Percentiles rank a stretch among this genome's conserved stretches.
Conservation (phyloP, 2,329 filamentous ascomycete genomes). For the Macrophomina phaseolina region DNA sequence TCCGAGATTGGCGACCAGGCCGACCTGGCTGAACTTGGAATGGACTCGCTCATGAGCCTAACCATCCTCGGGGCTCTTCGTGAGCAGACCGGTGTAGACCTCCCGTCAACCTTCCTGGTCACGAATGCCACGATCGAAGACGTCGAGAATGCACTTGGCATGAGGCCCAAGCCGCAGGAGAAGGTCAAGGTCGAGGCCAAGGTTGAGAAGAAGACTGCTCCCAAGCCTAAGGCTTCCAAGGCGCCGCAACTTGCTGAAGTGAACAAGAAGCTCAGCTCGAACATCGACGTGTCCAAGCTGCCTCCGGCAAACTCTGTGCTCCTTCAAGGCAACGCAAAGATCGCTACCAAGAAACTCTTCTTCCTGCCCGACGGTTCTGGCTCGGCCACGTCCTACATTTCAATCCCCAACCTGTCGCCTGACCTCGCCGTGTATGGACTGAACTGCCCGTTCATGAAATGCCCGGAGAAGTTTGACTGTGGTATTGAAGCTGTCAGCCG, state of each 20-base stretch:
- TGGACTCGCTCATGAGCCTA: constrained; percentile 61
- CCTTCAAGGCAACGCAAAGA: constrained; percentile 63
- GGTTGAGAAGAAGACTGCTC: constrained; percentile 38
- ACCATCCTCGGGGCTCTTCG: constrained; percentile 58
- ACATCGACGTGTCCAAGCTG: constrained; percentile 49
- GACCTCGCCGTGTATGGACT: constrained; percentile 60
- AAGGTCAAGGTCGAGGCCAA: constrained; percentile 43
- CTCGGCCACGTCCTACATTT: constrained; percentile 70
- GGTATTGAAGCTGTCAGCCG: constrained; percentile 69
- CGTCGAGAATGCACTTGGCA: constrained; percentile 68
- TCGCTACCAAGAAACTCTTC: constrained; percentile 61
- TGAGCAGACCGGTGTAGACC: constrained; percentile 57
- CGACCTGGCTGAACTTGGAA: constrained; percentile 65
- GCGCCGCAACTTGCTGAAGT: constrained; percentile 53
- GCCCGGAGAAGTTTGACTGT: constrained; percentile 68
- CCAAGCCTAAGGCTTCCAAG: constrained; percentile 30
- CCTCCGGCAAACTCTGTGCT: constrained; percentile 61
- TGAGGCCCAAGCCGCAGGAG: constrained; percentile 49
- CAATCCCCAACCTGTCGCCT: constrained; percentile 60
- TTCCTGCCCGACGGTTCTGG: constrained; percentile 61
- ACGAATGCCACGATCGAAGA: constrained; percentile 68
- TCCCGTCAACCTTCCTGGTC: constrained; percentile 62
- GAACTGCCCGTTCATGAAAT: constrained; percentile 75
- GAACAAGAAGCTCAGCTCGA: constrained; percentile 51
- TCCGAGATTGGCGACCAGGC: constrained; percentile 60